Evolutionary conservation across 805 yeast genomes (phyloP), one percentile per base, ranked within the genome.

Genomic region (Candida arabinofermentans): DNA sequence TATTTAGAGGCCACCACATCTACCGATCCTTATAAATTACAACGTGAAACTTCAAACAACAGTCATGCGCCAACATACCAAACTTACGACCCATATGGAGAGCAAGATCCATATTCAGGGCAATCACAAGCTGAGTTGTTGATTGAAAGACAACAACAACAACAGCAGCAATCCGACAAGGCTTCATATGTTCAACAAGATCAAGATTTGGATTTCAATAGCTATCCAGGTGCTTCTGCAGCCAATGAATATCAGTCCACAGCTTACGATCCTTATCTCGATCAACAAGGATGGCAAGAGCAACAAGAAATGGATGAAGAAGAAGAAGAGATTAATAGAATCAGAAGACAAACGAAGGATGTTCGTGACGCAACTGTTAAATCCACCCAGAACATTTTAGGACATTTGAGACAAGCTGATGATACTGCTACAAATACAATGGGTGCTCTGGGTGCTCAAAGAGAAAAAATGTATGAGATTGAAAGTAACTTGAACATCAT

Each of bases 391-490:
- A 88, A 88, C 54, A 89, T 95, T 1, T 65, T 93, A 24, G 74
- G 74, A 40, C 72, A 79, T 69, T 83, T 87, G 2, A 74, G 77
- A 43, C 83, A 82, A 42, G 89, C 90, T 1, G 88, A 83, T 55
- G 76, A 75, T 46, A 71, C 83, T 5, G 91, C 88, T 27, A 70
- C 81, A 48, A 90, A 91, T 59, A 84, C 97, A 0, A 65, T 91
- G 48, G 97, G 96, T 23, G 79, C 87, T 79, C 72, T 93, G 37
- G 99, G 99, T 21, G 77, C 90, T n/a, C 98, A 93, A 63, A 81
- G 93, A 43, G 96, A 89, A 59, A 72, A 87, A 37, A 69, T 93
- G 48, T 86, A 83, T 61, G 79, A 78, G 55, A 81, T 90, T 17
- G 96, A 93, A 59, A 77, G 78, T 49, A 82, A 82, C 50, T 67